Conservation (phyloP, 495 filamentous ascomycete genomes). For the Aspergillus bertholletiae region DNA sequence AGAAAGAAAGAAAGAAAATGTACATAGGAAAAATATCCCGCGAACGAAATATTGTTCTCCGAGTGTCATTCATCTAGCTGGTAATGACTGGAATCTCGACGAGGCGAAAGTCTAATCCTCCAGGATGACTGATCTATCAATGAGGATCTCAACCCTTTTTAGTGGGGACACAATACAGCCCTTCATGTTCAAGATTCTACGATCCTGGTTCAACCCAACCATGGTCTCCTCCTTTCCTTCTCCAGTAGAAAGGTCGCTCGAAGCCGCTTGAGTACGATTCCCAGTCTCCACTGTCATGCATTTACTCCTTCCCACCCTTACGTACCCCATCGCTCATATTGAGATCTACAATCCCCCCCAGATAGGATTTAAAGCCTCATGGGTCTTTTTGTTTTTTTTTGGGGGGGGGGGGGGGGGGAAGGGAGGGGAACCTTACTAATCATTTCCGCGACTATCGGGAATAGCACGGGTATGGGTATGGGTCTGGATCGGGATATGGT, state of each 20-base stretch:
- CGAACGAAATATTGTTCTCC: neutral
- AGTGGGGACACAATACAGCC: neutral
- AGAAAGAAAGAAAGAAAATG: too few species aligned
- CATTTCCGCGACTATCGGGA: too few species aligned
- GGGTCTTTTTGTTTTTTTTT: neutral
- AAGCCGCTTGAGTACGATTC: neutral
- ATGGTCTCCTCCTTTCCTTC: too few species aligned
- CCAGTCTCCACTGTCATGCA: neutral
- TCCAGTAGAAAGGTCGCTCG: neutral
- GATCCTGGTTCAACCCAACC: neutral
- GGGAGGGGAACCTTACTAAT: too few species aligned
- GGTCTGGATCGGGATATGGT: too few species aligned
- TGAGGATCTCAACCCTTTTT: neutral
- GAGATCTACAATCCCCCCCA: neutral
- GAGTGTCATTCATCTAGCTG: neutral
- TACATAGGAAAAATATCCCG: neutral
- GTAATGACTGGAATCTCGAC: neutral
- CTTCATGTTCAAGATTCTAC: neutral
- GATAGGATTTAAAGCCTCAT: conserved; percentile 1
- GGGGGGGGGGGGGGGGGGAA: too few species aligned
- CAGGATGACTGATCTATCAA: conserved; percentile 2
- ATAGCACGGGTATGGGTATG: too few species aligned
- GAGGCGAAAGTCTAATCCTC: neutral
- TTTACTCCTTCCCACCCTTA: neutral
- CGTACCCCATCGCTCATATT: neutral